Evolutionary conservation across 495 filamentous ascomycete species (phyloP).

Genomic region (Jackrogersella minutella): DNA sequence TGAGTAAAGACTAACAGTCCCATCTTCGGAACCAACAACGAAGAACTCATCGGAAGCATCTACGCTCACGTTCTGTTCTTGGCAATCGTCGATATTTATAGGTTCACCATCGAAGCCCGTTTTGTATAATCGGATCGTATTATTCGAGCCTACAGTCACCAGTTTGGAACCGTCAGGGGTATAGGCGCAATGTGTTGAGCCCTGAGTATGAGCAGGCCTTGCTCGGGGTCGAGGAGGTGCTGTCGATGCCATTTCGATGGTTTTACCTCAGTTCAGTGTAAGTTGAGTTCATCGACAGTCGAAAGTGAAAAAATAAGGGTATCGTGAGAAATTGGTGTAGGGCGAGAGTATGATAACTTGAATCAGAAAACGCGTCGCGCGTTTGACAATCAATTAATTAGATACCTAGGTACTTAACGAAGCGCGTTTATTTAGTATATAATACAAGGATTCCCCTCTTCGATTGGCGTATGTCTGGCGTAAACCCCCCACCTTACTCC

Average conservation of each 20-base stretch:
- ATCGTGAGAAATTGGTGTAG: slow-evolving; percentile 7
- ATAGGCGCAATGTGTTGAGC: slow-evolving; percentile 62
- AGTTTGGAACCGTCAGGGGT: slow-evolving; percentile 64
- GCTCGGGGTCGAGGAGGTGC: slow-evolving; percentile 57
- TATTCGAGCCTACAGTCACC: slow-evolving; percentile 89
- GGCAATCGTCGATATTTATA: slow-evolving; percentile 84
- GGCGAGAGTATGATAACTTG: neutral
- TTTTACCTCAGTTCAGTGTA: slow-evolving; percentile 6
- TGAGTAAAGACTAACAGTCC: slow-evolving; percentile 87
- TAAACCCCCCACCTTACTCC: slow-evolving; percentile 22
- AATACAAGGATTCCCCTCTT: slow-evolving; percentile 30
- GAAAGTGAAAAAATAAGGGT: neutral
- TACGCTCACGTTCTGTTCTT: slow-evolving; percentile 80
- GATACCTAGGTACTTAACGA: slow-evolving; percentile 27
- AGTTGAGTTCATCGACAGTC: neutral
- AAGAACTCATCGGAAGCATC: slow-evolving; percentile 84
- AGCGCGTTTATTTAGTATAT: slow-evolving; percentile 9
- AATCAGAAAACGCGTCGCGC: slow-evolving; percentile 34
- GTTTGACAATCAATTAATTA: too few species aligned
- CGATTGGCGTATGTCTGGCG: neutral
- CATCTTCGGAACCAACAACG: slow-evolving; percentile 89
- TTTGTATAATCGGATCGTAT: slow-evolving; percentile 87
- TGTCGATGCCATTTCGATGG: slow-evolving; percentile 55
- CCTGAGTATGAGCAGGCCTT: slow-evolving; percentile 62
- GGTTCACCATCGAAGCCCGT: slow-evolving; percentile 92